These are phyloP conservation scores for Peterozyma toletana DNA, from an alignment of 805 yeast species.

Conservation along the genomic window DNA sequence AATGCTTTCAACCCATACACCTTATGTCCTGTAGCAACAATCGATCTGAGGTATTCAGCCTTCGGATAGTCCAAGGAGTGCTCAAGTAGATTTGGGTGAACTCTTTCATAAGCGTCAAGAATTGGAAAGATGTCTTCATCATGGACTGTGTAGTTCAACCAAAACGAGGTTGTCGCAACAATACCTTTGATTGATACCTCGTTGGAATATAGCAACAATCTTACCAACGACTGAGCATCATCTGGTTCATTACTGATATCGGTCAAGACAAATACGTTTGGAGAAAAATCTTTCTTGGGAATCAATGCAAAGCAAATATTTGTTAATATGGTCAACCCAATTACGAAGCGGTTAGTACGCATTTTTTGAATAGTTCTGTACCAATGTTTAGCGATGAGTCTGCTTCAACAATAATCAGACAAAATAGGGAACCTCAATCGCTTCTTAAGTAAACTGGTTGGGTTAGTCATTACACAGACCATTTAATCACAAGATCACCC, in stretches of 20 bases:
- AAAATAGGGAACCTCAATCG: too few species aligned
- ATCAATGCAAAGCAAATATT: slow-evolving; percentile 1
- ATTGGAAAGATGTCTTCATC: slow-evolving; percentile 24
- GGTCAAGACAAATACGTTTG: slow-evolving; percentile 21
- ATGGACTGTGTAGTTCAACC: slow-evolving; percentile 22
- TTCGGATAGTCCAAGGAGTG: slow-evolving; percentile 21
- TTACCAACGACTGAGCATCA: slow-evolving; percentile 22
- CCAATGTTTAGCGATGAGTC: too few species aligned
- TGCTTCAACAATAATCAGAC: too few species aligned
- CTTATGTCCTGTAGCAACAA: slow-evolving; percentile 16
- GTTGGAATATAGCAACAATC: slow-evolving; percentile 22
- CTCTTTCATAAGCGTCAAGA: slow-evolving; percentile 21
- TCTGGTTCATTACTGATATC: slow-evolving; percentile 25
- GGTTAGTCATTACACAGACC: too few species aligned
- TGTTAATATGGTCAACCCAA: not conserved
- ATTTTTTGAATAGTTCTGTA: too few species aligned
- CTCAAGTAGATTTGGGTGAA: slow-evolving; percentile 15
- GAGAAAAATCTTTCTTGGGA: slow-evolving; percentile 15
- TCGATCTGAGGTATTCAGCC: slow-evolving; percentile 17
- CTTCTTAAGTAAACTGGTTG: too few species aligned
- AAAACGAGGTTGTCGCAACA: slow-evolving; percentile 25
- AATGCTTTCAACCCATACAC: slow-evolving; percentile 19
- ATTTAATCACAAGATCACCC: too few species aligned
- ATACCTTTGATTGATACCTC: slow-evolving; percentile 21
- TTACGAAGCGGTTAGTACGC: too few species aligned